A percentile compares a stretch with the other conserved stretches of the same genome.
Conservation (phyloP, 2,329 filamentous ascomycete genomes). For the Fusarium chlamydosporum region DNA sequence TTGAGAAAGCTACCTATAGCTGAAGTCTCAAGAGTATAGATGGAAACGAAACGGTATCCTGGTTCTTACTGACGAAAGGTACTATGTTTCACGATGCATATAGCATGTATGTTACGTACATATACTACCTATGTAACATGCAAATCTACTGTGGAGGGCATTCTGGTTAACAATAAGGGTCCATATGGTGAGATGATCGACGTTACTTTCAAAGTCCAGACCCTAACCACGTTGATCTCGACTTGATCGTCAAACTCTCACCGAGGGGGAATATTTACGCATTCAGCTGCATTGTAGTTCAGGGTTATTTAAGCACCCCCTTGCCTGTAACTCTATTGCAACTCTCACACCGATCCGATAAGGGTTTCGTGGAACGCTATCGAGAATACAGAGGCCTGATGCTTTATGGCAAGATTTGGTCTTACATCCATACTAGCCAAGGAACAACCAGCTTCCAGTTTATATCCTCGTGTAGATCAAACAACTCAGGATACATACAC, state of each 20-base stretch:
- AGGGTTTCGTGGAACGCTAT: conserved; percentile 76
- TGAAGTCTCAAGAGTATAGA: conserved; percentile 68
- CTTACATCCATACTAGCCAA: conserved; percentile 75
- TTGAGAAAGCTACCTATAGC: conserved; percentile 76
- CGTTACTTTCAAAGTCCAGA: conserved; percentile 69
- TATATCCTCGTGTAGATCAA: conserved; percentile 75
- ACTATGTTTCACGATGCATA: neutral
- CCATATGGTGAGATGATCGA: conserved; percentile 78
- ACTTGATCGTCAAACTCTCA: conserved; percentile 76
- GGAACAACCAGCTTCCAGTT: conserved; percentile 78
- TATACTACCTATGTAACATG: neutral
- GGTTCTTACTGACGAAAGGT: conserved; percentile 69
- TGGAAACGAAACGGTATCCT: conserved; percentile 74
- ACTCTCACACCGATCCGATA: conserved; percentile 49
- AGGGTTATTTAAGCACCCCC: conserved; percentile 59
- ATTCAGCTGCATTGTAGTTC: conserved; percentile 78
- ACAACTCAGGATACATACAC: conserved; percentile 70
- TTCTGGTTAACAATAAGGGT: conserved; percentile 76
- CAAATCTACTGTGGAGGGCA: conserved; percentile 75
- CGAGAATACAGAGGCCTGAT: conserved; percentile 73
- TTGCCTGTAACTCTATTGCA: neutral
- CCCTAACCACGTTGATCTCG: conserved; percentile 76
- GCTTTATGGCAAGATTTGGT: conserved; percentile 69
- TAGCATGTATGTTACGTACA: neutral
- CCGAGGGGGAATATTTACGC: conserved; percentile 79